Percentiles rank a stretch among this genome's conserved stretches.
Conservation (phyloP, 345 rosid species). For the Heritiera fomes region DNA sequence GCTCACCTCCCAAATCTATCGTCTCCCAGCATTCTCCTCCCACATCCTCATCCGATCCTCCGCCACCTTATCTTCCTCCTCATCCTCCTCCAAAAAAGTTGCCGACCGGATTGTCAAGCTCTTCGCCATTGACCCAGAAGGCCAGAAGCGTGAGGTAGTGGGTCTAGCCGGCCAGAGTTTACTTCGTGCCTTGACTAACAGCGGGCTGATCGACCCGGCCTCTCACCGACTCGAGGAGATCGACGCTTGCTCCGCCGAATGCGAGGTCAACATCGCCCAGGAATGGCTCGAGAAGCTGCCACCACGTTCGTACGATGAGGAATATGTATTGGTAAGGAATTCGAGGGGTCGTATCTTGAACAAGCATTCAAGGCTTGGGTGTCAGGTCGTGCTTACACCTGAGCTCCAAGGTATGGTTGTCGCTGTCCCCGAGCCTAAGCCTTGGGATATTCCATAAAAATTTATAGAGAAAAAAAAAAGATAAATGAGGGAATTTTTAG, state of each 20-base stretch:
- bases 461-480: background rate
- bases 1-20: background rate
- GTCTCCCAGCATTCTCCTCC: constrained; percentile 60
- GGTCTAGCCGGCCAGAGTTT: constrained; percentile 93
- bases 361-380: constrained; percentile 84
- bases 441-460: constrained; percentile 90
- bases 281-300: constrained; percentile 93
- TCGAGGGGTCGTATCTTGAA: constrained; percentile 88
- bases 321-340: constrained; percentile 74
- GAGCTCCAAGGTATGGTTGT: constrained; percentile 98
- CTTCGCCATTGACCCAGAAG: constrained; percentile 76
- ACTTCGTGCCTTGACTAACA: constrained; percentile 68
- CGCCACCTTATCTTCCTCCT: constrained; percentile 36
- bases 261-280: constrained; percentile 97
- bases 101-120: constrained; percentile 89
- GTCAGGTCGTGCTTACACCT: constrained; percentile 78
- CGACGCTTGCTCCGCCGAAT: constrained; percentile 98
- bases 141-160: constrained; percentile 65
- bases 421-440: constrained; percentile 93
- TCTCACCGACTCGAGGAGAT: constrained; percentile 94
- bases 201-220: constrained; percentile 81
- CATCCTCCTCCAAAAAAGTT: constrained; percentile 65
- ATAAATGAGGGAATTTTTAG: background rate
- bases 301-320: constrained; percentile 88
- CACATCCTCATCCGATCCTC: constrained; percentile 50